phyloP scores from a whole-genome alignment of 2,329 filamentous ascomycete genomes.

The Hypomyces perniciosus region DNA sequence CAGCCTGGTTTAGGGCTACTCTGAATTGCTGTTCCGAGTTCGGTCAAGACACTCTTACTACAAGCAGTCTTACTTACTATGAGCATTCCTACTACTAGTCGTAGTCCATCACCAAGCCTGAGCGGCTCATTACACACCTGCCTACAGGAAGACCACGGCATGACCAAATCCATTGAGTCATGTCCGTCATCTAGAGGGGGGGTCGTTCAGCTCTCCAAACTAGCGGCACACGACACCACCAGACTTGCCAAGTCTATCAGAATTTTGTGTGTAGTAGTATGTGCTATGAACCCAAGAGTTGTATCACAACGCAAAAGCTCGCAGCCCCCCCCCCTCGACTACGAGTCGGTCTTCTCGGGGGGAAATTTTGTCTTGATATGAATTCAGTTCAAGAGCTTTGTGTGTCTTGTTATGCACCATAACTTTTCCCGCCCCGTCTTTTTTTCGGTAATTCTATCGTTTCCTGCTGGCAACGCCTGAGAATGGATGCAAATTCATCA shows the following conservation, averaged over 20 bases:
- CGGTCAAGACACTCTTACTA: background rate
- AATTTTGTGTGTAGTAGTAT: no score
- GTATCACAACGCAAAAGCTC: background rate
- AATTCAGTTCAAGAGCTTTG: conserved; percentile 6
- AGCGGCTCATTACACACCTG: background rate
- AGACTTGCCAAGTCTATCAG: no score
- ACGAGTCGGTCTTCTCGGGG: conserved; percentile 1
- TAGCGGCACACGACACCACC: no score
- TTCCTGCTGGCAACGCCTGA: conserved; percentile 27
- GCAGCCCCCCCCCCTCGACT: conserved; percentile 1
- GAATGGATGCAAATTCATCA: conserved; percentile 19
- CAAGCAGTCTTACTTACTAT: background rate
- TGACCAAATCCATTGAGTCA: background rate
- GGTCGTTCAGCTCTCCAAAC: no score
- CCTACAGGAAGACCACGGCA: background rate
- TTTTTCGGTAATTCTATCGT: conserved; percentile 24
- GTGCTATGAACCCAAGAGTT: no score
- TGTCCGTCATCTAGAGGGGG: background rate
- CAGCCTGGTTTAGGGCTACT: background rate
- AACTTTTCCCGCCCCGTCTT: conserved; percentile 1
- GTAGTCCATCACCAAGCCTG: no score
- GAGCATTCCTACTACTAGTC: no score
- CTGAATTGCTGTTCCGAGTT: background rate
- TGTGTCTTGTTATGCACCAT: conserved; percentile 10
- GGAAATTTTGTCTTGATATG: conserved; percentile 9